These are phyloP conservation scores for Tricholoma furcatifolium DNA, from an alignment of 768 basidiomycete genomes.

Conservation along the genomic window DNA sequence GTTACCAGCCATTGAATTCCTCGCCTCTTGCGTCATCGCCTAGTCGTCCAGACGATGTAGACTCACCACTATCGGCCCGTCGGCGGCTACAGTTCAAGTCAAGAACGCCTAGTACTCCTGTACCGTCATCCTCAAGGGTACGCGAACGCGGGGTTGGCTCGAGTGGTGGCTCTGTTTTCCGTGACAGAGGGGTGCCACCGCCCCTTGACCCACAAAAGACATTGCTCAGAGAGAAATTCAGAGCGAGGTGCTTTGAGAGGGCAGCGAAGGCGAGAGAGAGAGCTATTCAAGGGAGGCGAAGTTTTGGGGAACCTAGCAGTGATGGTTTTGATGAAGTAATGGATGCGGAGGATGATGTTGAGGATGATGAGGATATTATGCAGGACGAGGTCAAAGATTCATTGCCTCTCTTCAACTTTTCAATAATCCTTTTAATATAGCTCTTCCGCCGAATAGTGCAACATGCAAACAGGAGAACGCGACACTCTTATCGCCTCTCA, in stretches of 20 bases:
- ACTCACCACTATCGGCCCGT: slow-evolving; percentile 47
- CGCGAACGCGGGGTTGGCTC: slow-evolving; percentile 9
- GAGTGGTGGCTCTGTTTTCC: slow-evolving; percentile 23
- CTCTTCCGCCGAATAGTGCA: slow-evolving; percentile 66
- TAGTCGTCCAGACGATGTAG: slow-evolving; percentile 27
- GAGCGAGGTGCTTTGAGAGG: slow-evolving; percentile 60
- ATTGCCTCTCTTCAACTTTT: neutral
- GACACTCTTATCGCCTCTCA: slow-evolving; percentile 58
- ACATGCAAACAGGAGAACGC: slow-evolving; percentile 46
- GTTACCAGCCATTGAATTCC: slow-evolving; percentile 39
- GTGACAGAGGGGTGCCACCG: slow-evolving; percentile 8
- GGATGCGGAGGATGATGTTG: slow-evolving; percentile 50
- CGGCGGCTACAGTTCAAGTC: slow-evolving; percentile 57
- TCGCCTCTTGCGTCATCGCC: slow-evolving; percentile 55
- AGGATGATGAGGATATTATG: slow-evolving; percentile 58
- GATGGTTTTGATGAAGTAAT: slow-evolving; percentile 43
- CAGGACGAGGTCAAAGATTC: slow-evolving; percentile 53
- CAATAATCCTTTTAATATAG: slow-evolving; percentile 31
- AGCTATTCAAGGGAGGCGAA: slow-evolving; percentile 40
- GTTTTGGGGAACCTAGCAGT: slow-evolving; percentile 41
- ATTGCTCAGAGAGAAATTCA: slow-evolving; percentile 60
- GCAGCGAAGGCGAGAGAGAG: slow-evolving; percentile 54
- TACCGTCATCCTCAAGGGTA: slow-evolving; percentile 20
- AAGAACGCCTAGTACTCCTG: slow-evolving; percentile 25
- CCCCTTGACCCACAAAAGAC: slow-evolving; percentile 43